Evolutionary conservation across 495 filamentous ascomycete genomes (phyloP).

Genomic region (Neurospora sp.): DNA sequence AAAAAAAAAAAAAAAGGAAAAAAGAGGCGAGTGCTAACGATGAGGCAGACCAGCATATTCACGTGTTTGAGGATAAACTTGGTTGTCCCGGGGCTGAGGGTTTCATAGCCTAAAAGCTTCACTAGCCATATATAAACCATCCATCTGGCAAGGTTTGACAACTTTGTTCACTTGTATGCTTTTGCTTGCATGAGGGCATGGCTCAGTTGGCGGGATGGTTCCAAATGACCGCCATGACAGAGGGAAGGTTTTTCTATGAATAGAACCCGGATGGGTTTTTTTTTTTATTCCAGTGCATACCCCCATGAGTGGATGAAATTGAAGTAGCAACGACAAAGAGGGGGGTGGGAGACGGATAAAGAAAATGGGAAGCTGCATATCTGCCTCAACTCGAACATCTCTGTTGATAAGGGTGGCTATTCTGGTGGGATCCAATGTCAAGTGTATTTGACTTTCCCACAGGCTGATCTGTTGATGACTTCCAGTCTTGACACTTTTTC

Average conservation of each 20-base stretch:
- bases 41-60: neutral
- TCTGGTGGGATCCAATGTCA: neutral
- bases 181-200: neutral
- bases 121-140: neutral
- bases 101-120: neutral
- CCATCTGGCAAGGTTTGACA: neutral
- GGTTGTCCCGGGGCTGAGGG: neutral
- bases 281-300: neutral
- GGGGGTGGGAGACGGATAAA: neutral
- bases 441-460: neutral
- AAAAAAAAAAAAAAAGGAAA: neutral
- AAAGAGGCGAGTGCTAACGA: neutral
- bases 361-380: neutral
- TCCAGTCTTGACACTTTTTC: neutral
- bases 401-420: neutral
- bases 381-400: neutral
- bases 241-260: neutral
- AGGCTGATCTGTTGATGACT: neutral
- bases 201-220: neutral
- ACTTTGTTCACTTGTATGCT: neutral
- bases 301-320: neutral
- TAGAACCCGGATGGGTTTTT: neutral
- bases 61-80: neutral
- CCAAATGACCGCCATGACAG: neutral
- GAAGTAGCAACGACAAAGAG: neutral